Base-by-base conservation (phyloP, 495 filamentous ascomycete species). In the Neurospora sp. region DNA sequence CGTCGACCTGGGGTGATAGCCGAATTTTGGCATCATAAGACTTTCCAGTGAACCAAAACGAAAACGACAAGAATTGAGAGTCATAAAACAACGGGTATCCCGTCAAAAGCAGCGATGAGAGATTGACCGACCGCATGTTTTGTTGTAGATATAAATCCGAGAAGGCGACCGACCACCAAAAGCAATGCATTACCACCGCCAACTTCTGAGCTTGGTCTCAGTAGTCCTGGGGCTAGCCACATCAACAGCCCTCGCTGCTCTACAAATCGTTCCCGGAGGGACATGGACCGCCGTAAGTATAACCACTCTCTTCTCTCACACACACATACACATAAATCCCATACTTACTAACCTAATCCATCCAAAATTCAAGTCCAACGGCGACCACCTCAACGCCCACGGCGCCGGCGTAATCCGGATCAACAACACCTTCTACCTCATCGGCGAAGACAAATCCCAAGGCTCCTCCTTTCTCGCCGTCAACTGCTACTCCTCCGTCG, bases 371-470 rank as follows among this genome's bases (percentile, higher is more conserved):
- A 31, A 82, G 83, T 84, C 82, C 40, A 83, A 85, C 70, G 83
- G 84, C 44, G 80, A 87, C 18, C 90, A 91, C 76, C 82, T 92
- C 11, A 88, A 92, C 82, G 90, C 90, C 5, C 86, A 88, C 73
- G 86, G 86, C 46, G 85, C 84, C 1, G 88, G 88, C 70, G 73
- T 89, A 18, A 85, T 88, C 76, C 78, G 87, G 68, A 86, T 85
- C 4, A 83, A 86, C 73, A 81, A 81, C 20, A 83, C 82, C 0
- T 92, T 88, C 82, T 91, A 91, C 81, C 81, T 87, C 71, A 82
- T 91, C 59, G 90, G 90, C 61, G 90, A 92, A 80, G 89, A 92
- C 81, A 91, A 92, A 78, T 82, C 85, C 5, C 75, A 83, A 61
- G 90, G 89, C 39, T 82, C 79, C 40, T 77, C 82, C 8, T 91